Evolutionary conservation across 2,329 filamentous ascomycete genomes (phyloP), one percentile per base, ranked within the genome.

Genomic region (Basipetospora chlamydospora): DNA sequence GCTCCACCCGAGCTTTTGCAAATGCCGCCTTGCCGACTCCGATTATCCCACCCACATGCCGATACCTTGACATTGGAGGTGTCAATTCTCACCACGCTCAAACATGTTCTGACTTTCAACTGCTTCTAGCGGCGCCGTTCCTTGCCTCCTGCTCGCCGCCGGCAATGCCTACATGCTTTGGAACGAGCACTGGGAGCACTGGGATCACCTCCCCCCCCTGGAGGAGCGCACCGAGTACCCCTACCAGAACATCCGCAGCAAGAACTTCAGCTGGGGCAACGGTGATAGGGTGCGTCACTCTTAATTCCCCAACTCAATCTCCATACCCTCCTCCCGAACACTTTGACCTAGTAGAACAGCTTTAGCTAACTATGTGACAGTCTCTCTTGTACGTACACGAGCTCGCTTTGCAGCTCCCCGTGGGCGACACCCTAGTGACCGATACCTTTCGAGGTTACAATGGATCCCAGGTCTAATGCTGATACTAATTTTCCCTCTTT

Each of bases 121-220:
- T 40, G 50, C n/a, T n/a, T n/a, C n/a, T 56, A 94, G 87, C 61
- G 78, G 69, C 53, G 76, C 82, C 47, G 64, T 80, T 46, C 87
- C 88, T 39, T 67, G 63, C 57, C 66, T 96, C 40, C 62, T 79
- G 47, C 64, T 86, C 47, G 77, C 80, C 42, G 58, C 63, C 47
- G 66, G 77, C 62, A 98, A 98, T 60, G 87, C 87, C 51, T 94
- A 81, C 60, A 77, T 78, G 55, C 77, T 94, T 44, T 98, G 86
- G 85, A 77, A 74, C 52, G 84, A 92, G 67, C 90, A 98, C 65
- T 96, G 88, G 88, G 83, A 92, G 64, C 90, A 98, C 72, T 85
- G 80, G 75, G 64, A 61, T 37, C 88, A 96, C 66, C 64, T 83
- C 60, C 75, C 81, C 42, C 82, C 90, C 47, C 69, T 88, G 49